Base-by-base conservation (phyloP, 2,329 filamentous ascomycete species). In the Fusarium sp. region DNA sequence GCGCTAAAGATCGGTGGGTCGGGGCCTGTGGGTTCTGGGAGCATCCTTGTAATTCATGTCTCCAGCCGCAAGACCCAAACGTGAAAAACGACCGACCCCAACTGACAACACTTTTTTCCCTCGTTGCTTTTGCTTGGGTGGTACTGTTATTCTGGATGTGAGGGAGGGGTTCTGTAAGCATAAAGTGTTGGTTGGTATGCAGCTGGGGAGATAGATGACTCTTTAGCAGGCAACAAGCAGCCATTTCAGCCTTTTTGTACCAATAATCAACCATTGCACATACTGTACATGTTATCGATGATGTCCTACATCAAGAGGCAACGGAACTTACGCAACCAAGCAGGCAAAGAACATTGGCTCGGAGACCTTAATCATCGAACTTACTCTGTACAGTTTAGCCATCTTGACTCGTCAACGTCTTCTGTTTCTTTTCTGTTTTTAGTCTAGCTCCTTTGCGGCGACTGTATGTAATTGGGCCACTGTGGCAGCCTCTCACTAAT, bases 1-100 rank as follows among this genome's bases (percentile, higher is more conserved):
- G 60, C 72, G 65, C 78, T 80, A 81, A 68, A 70, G 73, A 76
- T 78, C 73, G 78, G 79, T 80, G 78, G 78, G 75, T 70, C 75
- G 39, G 55, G 55, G 22, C 17, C n/a, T 47, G 60, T 69, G 70
- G 71, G 44, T 67, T 61, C 48, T 75, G 61, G 55, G 73, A 65
- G 48, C 15, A 76, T 68, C 70, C 72, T 69, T 76, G 72, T 57
- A 68, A 32, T 47, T 44, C 52, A 71, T 52, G 58, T 50, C 62
- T 72, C 68, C 56, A 77, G 66, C 72, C 68, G 71, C 68, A 64
- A 58, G 71, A 59, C 44, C 58, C 59, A 63, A 68, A 60, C 62
- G 60, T 63, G 65, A 65, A 66, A 65, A 69, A 62, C 50, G 36
- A 45, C 54, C 36, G 60, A 59, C 58, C 39, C 58, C 39, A 17